Evolutionary conservation across 2,329 filamentous ascomycete species (phyloP), one percentile per base, ranked within the genome.

Genomic region (Colletotrichum endophyticum): DNA sequence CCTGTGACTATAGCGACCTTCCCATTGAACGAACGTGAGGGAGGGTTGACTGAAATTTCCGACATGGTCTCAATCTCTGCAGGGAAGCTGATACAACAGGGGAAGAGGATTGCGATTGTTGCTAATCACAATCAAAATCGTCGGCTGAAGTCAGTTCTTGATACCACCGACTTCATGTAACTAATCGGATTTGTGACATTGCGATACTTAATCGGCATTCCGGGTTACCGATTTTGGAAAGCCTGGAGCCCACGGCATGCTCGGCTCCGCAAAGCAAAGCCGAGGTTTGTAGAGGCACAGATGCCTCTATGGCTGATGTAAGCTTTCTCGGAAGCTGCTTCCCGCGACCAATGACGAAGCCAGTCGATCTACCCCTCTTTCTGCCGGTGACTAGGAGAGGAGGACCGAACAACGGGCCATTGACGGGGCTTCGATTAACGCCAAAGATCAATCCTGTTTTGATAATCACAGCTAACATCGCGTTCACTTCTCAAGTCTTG

Each of bases 1-100:
- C 91, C 91, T 0, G 91, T 92, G 32, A 92, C 88, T 69, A 93
- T 90, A 61, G 89, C 88, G 5, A 80, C 80, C 49, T 78, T 81
- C 70, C 80, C 82, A 13, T 66, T 69, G 39, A 83, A 77, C 49
- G 77, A 79, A 16, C 82, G 81, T 12, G 78, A 79, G 2, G 82
- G 82, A 28, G 80, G 79, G 27, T 70, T 66, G 56, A 30, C 34
- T 5, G 70, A 36, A 27, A 67, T 68, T 22, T 72, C 49, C n/a
- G 62, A 61, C 63, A 68, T 67, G 34, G 13, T 44, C 6, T 25
- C 27, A n/a, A 25, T 49, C 22, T 9, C 8, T n/a, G 56, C 22
- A 59, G 25, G 25, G 25, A 53, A 53, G 44, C n/a, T 19, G 12
- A 53, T n/a, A 22, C 4, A 53, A 53, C 16, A 53, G 44, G 44